Conservation (phyloP, 1,284 basidiomycete species). For the Golubevia sp. region DNA sequence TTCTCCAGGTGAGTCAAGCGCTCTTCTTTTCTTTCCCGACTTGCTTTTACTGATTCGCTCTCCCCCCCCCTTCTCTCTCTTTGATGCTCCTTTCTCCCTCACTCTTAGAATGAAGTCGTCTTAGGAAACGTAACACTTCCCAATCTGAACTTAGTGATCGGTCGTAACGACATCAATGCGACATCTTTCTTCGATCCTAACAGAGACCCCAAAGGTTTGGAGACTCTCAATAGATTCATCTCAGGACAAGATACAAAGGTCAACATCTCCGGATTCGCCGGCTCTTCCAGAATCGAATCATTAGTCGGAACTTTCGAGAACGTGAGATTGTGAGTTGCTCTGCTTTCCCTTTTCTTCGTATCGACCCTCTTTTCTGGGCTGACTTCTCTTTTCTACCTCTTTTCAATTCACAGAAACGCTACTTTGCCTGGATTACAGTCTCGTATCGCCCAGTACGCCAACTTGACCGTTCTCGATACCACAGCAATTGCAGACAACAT, state of each 20-base stretch:
- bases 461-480: conserved; percentile 44
- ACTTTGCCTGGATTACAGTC: conserved; percentile 44
- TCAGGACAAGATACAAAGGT: conserved; percentile 46
- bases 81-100: too few species aligned
- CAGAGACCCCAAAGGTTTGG: conserved; percentile 36
- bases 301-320: conserved; percentile 42
- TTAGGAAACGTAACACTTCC: conserved; percentile 50
- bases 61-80: too few species aligned
- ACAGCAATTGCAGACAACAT: conserved; percentile 48
- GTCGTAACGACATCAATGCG: conserved; percentile 44
- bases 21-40: too few species aligned
- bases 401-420: too few species aligned
- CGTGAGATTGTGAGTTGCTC: conserved; percentile 37
- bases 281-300: conserved; percentile 37
- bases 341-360: too few species aligned
- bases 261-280: conserved; percentile 47
- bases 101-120: conserved; percentile 28
- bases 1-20: too few species aligned
- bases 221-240: conserved; percentile 54
- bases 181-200: conserved; percentile 49
- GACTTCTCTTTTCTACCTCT: too few species aligned
- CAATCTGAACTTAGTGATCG: conserved; percentile 37
- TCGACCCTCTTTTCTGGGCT: too few species aligned
- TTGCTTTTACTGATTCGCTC: too few species aligned
- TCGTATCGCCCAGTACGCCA: conserved; percentile 37